Evolutionary conservation across 257 asterid genomes (phyloP), one percentile per base, ranked within the genome.

Genomic region (Capsicum rhomboideum): DNA sequence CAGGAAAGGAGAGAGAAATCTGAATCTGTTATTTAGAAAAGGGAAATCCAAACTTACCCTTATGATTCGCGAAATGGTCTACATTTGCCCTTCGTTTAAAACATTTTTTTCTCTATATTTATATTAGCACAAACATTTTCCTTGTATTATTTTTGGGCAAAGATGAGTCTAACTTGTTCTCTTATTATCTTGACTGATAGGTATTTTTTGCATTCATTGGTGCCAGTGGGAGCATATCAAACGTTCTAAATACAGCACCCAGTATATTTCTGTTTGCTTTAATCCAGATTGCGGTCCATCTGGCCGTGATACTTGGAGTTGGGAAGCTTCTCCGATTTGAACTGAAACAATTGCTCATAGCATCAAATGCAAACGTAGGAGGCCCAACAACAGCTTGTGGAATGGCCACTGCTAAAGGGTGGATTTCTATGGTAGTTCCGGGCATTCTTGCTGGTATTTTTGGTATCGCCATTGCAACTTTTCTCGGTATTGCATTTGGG

Each of bases 311-410:
- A 78, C 98, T 96, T 4, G 98, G 98, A 16, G 6, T 93, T 18
- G 98, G 98, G 46, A 96, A 90, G 86, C 82, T 96, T 89, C 82
- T 96, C 61, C 82, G 92, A 16, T 80, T 96, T 31, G 99, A 96
- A 56, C 97, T 86, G 31, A 94, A 87, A 85, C 81, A 88, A 78
- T 83, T 96, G 91, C 98, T 96, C n/a, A 37, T 94, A 61, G 99
- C 99, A 71, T 96, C 99, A 12, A 96, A 96, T 59, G 99, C 99
- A n/a, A 96, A 96, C 11, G 99, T 94, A 3, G 98, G 98, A 8
- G 99, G 98, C 31, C 99, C 98, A 2, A 94, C 99, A 6, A 96
- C 99, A 42, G 99, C 98, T 14, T 88, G 97, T 82, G 98, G 98
- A 58, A 94, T 96, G 99, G 99, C 99, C 87, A 93, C 97, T 42